Conservation (phyloP, 108 stramenopile genomes). For the Fragilaria crotonensis region DNA sequence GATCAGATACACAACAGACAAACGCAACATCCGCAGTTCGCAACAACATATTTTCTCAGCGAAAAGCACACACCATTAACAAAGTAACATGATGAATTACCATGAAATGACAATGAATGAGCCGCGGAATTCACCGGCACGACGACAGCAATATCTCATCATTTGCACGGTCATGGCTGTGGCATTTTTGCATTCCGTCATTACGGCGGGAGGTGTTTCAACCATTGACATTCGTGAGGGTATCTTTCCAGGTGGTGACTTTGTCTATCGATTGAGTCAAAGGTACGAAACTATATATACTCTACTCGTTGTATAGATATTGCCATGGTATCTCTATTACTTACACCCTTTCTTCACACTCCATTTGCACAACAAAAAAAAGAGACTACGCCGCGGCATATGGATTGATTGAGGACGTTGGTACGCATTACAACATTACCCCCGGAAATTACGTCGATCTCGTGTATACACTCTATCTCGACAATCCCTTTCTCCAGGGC, state of each 20-base stretch:
- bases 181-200: slow-evolving; percentile 26
- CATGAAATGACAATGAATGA: slow-evolving; percentile 70
- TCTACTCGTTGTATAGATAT: too few species aligned
- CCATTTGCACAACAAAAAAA: too few species aligned
- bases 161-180: slow-evolving; percentile 42
- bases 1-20: too few species aligned
- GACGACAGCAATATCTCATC: slow-evolving; percentile 43
- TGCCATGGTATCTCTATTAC: too few species aligned
- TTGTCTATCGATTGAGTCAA: slow-evolving; percentile 41
- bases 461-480: slow-evolving; percentile 56
- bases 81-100: slow-evolving; percentile 62
- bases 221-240: slow-evolving; percentile 30
- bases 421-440: slow-evolving; percentile 12
- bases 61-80: too few species aligned
- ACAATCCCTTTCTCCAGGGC: slow-evolving; percentile 34
- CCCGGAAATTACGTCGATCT: slow-evolving; percentile 28
- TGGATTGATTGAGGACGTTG: too few species aligned
- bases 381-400: slow-evolving; percentile 65
- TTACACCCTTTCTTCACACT: too few species aligned
- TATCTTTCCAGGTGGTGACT: slow-evolving; percentile 59
- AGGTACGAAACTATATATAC: too few species aligned
- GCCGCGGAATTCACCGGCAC: slow-evolving; percentile 36
- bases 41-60: too few species aligned
- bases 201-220: slow-evolving; percentile 42
- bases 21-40: too few species aligned